phyloP scores from a whole-genome alignment of 805 yeast genomes.

The Nakazawaea siamensis region DNA sequence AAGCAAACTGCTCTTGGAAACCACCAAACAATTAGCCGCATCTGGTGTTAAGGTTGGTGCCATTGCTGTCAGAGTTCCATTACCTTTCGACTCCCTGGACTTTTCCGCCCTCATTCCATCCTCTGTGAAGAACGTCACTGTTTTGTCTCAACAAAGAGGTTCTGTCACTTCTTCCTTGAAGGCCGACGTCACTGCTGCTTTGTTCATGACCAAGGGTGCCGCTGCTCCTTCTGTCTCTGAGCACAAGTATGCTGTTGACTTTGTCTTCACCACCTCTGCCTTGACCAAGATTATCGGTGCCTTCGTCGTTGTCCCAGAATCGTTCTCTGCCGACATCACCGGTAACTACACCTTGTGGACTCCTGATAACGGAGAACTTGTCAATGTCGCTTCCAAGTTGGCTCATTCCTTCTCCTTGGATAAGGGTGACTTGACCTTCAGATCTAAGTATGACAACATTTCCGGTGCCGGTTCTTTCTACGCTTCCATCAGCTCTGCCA shows the following conservation, averaged over 20 bases:
- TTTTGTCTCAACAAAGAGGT: constrained; percentile 48
- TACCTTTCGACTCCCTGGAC: constrained; percentile 63
- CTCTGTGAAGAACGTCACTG: constrained; percentile 51
- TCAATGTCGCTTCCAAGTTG: constrained; percentile 51
- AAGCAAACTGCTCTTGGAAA: constrained; percentile 41
- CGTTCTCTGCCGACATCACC: constrained; percentile 31
- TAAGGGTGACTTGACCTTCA: constrained; percentile 40
- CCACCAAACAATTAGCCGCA: constrained; percentile 28
- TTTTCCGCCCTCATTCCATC: constrained; percentile 54
- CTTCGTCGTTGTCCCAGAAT: constrained; percentile 25
- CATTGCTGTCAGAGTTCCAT: constrained; percentile 65
- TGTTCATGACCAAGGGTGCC: constrained; percentile 42
- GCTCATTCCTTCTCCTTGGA: constrained; percentile 66
- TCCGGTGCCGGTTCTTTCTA: constrained; percentile 70
- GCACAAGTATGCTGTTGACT: constrained; percentile 40
- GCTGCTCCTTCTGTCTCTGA: constrained; percentile 38
- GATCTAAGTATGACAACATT: constrained; percentile 65
- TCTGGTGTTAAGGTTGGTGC: constrained; percentile 45
- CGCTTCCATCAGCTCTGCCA: constrained; percentile 44
- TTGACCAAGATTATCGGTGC: constrained; percentile 39
- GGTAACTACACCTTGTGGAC: constrained; percentile 56
- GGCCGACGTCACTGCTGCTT: constrained; percentile 65
- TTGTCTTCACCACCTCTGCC: constrained; percentile 49
- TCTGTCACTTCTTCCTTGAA: constrained; percentile 42
- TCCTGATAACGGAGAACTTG: constrained; percentile 50